Conservation (phyloP, 192 early-diverging fungal genomes). For the Pecoramyces ruminantium region DNA sequence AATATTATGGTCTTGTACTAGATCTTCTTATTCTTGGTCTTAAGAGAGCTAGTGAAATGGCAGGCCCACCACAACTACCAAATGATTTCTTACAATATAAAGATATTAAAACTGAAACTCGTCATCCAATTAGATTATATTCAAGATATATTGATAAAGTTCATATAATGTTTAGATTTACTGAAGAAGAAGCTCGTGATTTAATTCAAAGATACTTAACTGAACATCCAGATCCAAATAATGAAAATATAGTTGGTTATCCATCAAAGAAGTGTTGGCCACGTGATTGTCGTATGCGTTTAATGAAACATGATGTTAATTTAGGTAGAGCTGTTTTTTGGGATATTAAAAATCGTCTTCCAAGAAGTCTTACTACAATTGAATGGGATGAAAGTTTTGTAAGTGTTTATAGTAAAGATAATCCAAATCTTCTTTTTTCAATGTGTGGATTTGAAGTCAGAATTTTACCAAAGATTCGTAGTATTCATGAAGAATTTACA, state of each 20-base stretch:
- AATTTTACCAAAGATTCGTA: conserved; percentile 82
- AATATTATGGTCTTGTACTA: conserved; percentile 94
- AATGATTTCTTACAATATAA: conserved; percentile 96
- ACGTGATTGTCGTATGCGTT: conserved; percentile 93
- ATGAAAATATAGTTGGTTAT: conserved; percentile 96
- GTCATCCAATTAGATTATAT: conserved; percentile 93
- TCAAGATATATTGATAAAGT: conserved; percentile 85
- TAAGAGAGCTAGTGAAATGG: conserved; percentile 89
- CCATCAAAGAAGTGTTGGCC: conserved; percentile 99
- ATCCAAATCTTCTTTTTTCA: conserved; percentile 89
- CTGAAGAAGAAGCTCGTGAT: conserved; percentile 82
- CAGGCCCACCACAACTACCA: conserved; percentile 76
- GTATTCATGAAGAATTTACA: conserved; percentile 71
- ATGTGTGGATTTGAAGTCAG: conserved; percentile 92
- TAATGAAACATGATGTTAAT: conserved; percentile 98
- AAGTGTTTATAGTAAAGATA: conserved; percentile 91
- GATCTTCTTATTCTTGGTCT: conserved; percentile 89
- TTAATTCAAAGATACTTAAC: conserved; percentile 92
- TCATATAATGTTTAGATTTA: conserved; percentile 87
- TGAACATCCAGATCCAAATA: conserved; percentile 96
- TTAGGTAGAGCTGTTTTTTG: conserved; percentile 95
- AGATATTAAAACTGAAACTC: conserved; percentile 76
- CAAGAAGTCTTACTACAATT: conserved; percentile 87
- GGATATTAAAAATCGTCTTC: conserved; percentile 97
- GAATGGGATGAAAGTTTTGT: conserved; percentile 98